These are phyloP conservation scores for Fraxinus dipetala DNA, from an alignment of 305 asterid genomes.

Conservation along the genomic window DNA sequence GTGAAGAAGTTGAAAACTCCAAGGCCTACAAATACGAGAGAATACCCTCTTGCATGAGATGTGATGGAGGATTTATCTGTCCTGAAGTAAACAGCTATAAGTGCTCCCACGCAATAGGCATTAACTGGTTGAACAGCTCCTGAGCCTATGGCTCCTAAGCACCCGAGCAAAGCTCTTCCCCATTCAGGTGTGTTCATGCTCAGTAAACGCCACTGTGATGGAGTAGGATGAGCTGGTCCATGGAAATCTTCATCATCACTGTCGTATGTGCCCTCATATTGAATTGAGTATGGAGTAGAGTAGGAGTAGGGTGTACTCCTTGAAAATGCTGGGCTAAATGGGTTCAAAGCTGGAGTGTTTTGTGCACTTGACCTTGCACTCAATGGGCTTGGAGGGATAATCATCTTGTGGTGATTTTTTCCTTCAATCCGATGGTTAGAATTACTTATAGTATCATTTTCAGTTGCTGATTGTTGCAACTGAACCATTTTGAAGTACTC, in stretches of 20 bases:
- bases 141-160: slow-evolving; percentile 71
- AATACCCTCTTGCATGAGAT: slow-evolving; percentile 57
- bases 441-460: slow-evolving; percentile 15
- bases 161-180: slow-evolving; percentile 53
- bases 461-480: slow-evolving; percentile 42
- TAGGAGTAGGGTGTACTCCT: slow-evolving; percentile 40
- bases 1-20: slow-evolving; percentile 71
- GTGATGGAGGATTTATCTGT: slow-evolving; percentile 53
- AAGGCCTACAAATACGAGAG: slow-evolving; percentile 57
- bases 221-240: slow-evolving; percentile 33
- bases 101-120: slow-evolving; percentile 75
- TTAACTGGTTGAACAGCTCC: slow-evolving; percentile 87
- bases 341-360: slow-evolving; percentile 45
- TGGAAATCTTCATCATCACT: slow-evolving; percentile 39
- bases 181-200: slow-evolving; percentile 65
- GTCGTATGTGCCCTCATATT: slow-evolving; percentile 50
- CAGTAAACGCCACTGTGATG: slow-evolving; percentile 58
- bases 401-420: slow-evolving; percentile 31
- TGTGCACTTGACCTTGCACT: slow-evolving; percentile 57
- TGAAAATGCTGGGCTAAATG: slow-evolving; percentile 62
- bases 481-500: slow-evolving; percentile 63
- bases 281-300: slow-evolving; percentile 64
- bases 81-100: slow-evolving; percentile 65
- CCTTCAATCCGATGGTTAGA: slow-evolving; percentile 29
- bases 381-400: slow-evolving; percentile 49